Base-by-base conservation (phyloP, 139 green algal genomes). In the Nannochloris sp. region DNA sequence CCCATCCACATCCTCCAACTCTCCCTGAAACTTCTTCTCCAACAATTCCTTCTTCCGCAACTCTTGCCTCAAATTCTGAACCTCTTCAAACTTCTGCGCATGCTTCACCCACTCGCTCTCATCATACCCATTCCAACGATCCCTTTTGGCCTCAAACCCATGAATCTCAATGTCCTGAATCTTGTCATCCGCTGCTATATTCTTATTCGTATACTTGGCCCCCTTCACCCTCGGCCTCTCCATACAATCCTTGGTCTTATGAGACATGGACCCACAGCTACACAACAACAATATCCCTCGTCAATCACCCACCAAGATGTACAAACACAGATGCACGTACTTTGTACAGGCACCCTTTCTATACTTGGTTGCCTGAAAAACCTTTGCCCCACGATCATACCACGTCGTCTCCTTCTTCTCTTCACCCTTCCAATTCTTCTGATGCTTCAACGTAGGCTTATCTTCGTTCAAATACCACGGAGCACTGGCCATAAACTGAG, bases 321-420 rank as follows among this genome's bases (percentile, higher is more conserved):
- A 62, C 49, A 31, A 16, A 73, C 44, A 63, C 3, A 71, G 44
- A 75, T 83, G 82, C 43, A 97, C 85, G n/a, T 53, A 53, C 46
- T 99, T 99, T 50, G 94, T 84, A 75, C 93, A 99, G 0, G 93
- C 87, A 6, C 93, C 93, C 69, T 98, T 98, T 12, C 92, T 73
- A 50, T 75, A 99, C 75, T 96, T 97, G 40, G 81, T 91, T 13
- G 92, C 91, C 68, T 97, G 89, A 63, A 93, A 94, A 0, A 85
- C 82, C 64, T 96, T 97, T 37, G 72, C 84, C 20, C 90, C 93
- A 23, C 92, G 77, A 67, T 96, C 87, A 65, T 97, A 97, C 87
- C 88, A 96, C 58, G 83, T 64, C 30, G 75, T 70, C 20, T 64
- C 75, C 23, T 87, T 80, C 36, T 78, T 59, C 11, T 74, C 66